Conservation (phyloP, 805 yeast species). For the Nakazawaea peltata region DNA sequence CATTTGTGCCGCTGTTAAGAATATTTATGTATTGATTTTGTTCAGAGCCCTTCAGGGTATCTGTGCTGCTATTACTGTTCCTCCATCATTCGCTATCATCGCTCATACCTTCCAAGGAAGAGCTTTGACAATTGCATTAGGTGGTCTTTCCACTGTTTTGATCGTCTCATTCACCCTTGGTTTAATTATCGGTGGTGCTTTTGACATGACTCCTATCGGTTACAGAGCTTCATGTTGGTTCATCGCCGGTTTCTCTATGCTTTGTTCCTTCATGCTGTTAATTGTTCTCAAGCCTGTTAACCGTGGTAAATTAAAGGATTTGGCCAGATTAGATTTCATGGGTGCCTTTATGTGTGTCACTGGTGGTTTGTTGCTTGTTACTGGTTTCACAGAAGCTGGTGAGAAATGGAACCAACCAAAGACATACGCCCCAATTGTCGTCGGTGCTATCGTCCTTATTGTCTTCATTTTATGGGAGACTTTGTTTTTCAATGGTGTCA, state of each 20-base stretch:
- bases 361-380: slow-evolving; percentile 29
- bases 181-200: slow-evolving; percentile 36
- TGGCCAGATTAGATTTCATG: slow-evolving; percentile 25
- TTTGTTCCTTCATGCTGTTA: slow-evolving; percentile 19
- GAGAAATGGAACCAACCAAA: slow-evolving; percentile 30
- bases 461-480: neutral
- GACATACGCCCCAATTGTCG: slow-evolving; percentile 31
- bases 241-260: slow-evolving; percentile 19
- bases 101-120: slow-evolving; percentile 1
- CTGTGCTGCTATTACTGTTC: slow-evolving; percentile 24
- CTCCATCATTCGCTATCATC: slow-evolving; percentile 24
- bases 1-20: slow-evolving; percentile 21
- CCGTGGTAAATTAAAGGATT: slow-evolving; percentile 14
- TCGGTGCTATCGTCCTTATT: slow-evolving; percentile 26
- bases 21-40: slow-evolving; percentile 23
- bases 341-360: slow-evolving; percentile 25
- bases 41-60: slow-evolving; percentile 30
- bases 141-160: slow-evolving; percentile 18
- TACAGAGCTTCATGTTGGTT: slow-evolving; percentile 30
- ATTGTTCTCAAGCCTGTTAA: slow-evolving; percentile 14
- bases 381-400: slow-evolving; percentile 39
- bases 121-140: slow-evolving; percentile 17
- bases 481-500: neutral
- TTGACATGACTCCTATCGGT: slow-evolving; percentile 27
- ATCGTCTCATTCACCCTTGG: slow-evolving; percentile 30